A percentile compares a stretch with the other conserved stretches of the same genome.
Conservation (phyloP, 1,139 yeast species). For the Candida buenavistaensis region DNA sequence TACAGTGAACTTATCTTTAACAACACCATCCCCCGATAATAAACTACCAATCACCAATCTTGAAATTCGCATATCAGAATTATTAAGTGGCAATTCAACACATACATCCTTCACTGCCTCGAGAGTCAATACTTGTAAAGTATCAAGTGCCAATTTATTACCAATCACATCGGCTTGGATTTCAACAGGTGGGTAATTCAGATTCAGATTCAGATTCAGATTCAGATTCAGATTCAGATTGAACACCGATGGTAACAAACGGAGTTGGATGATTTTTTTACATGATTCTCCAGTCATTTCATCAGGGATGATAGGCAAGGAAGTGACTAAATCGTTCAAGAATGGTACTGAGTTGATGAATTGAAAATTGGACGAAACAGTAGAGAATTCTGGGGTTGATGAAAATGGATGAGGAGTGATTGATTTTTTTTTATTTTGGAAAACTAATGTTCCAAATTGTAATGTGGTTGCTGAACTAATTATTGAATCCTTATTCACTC, state of each 20-base stretch:
- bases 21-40: conserved; percentile 10
- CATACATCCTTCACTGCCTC: conserved; percentile 46
- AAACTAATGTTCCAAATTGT: conserved; percentile 39
- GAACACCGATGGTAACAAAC: conserved; percentile 50
- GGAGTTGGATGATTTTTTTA: conserved; percentile 43
- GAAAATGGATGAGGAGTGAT: conserved; percentile 10
- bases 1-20: conserved; percentile 19
- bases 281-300: conserved; percentile 29
- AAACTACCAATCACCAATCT: conserved; percentile 41
- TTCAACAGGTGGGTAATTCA: conserved; percentile 53
- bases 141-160: conserved; percentile 39
- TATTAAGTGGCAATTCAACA: conserved; percentile 39
- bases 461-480: conserved; percentile 33
- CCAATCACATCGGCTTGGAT: conserved; percentile 49
- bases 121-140: conserved; percentile 45
- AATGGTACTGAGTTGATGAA: conserved; percentile 48
- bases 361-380: no score
- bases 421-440: conserved; percentile 18
- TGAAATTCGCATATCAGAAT: conserved; percentile 47
- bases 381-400: conserved; percentile 8
- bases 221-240: no score
- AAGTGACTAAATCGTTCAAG: conserved; percentile 37
- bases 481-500: conserved; percentile 12
- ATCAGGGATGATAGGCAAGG: conserved; percentile 28
- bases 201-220: no score